Base-by-base conservation (phyloP, 805 yeast genomes). In the Isabelozyma heimii region DNA sequence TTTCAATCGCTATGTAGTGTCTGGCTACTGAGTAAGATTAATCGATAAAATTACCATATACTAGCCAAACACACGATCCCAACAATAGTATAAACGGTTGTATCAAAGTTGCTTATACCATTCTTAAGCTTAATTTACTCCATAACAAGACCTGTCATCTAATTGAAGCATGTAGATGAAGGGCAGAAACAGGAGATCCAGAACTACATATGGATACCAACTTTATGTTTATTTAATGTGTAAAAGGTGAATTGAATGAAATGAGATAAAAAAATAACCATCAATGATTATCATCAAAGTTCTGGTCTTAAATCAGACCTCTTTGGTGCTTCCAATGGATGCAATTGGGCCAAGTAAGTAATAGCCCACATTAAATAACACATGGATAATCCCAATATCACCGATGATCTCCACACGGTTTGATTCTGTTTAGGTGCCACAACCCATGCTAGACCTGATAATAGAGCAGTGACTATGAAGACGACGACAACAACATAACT, bases 231-330 rank as follows among this genome's bases (percentile, higher is more conserved):
- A 40, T 40, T 40, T 15, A 17, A 12, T 40, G 26, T 17, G 27
- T 4, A 40, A 40, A 17, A 17, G 42, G 16, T 26, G 24, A 40
- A 40, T 14, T 40, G 26, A 27, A 40, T 40, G 42, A 17, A 40
- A 27, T 16, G 13, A 13, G 38, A 24, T 42, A 13, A 30, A 20
- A 20, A 30, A 30, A 30, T 30, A 30, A 30, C 35, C 35, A 13
- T 30, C 35, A 30, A 30, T 13, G 40, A 14, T 37, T 43, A 35
- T 24, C 26, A 35, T 24, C 26, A 20, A 15, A 46, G 37, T 66
- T 91, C 97, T 8, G 95, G 96, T 72, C 97, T 84, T 65, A 91
- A 71, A 62, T 91, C 97, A 1, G 95, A 82, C 60, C 97, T 83
- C 66, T 87, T 87, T 40, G 97, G 97, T 40, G 82, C 90, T 50